Percentiles rank a stretch among this genome's conserved stretches.
phyloP scores from a whole-genome alignment of 2,329 filamentous ascomycete species.

The Penicillium sp. region DNA sequence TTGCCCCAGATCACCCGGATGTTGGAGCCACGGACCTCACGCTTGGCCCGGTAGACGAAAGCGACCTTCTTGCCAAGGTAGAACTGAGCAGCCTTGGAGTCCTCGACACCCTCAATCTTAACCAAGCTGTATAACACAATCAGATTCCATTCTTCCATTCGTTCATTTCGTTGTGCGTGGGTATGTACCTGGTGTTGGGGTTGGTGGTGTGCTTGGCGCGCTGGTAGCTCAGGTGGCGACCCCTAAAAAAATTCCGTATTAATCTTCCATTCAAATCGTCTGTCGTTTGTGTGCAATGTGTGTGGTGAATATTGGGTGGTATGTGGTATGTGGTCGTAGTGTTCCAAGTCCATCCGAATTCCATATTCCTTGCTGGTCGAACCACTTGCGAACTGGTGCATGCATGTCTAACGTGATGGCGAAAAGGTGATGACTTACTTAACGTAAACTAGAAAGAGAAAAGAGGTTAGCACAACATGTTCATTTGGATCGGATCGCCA shows the following conservation, averaged over 20 bases:
- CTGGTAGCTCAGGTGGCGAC: conserved; percentile 97
- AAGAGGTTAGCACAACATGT: conserved; percentile 31
- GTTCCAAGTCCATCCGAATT: conserved; percentile 12
- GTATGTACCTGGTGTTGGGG: conserved; percentile 68
- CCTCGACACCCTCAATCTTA: conserved; percentile 98
- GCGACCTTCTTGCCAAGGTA: conserved; percentile 99
- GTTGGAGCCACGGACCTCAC: conserved; percentile 95
- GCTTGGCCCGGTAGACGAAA: conserved; percentile 95
- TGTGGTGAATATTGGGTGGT: not conserved
- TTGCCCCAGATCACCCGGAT: conserved; percentile 99
- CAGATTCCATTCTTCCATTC: conserved; percentile 23
- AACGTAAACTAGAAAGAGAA: conserved; percentile 69
- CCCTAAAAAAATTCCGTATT: conserved; percentile 59
- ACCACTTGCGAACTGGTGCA: conserved; percentile 14
- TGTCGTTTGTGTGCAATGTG: not conserved
- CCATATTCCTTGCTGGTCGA: conserved; percentile 11
- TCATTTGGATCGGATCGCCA: not conserved
- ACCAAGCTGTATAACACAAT: conserved; percentile 64
- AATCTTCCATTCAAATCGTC: conserved; percentile 29
- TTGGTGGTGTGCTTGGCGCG: conserved; percentile 89
- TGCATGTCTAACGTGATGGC: conserved; percentile 17
- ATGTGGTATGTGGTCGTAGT: conserved; percentile 4
- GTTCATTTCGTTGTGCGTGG: conserved; percentile 5
- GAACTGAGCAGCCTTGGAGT: conserved; percentile 88
- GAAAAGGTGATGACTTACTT: conserved; percentile 65